Conservation (phyloP, 2,329 filamentous ascomycete species). For the Fusarium decemcellulare region DNA sequence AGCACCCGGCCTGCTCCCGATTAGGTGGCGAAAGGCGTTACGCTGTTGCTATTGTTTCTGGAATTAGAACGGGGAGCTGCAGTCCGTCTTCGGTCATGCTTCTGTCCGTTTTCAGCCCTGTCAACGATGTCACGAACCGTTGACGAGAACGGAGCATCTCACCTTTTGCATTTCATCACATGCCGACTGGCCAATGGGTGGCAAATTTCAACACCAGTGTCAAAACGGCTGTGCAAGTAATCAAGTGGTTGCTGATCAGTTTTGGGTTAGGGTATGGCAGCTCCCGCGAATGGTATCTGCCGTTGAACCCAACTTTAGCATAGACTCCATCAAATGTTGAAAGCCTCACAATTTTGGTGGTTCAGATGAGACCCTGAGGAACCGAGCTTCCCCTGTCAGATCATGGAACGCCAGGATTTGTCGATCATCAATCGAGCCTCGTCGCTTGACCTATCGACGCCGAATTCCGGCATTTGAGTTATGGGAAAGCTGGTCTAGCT, state of each 20-base stretch:
- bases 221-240: constrained; percentile 8
- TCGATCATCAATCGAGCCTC: constrained; percentile 1
- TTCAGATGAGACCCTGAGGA: constrained; percentile 5
- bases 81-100: constrained; percentile 1
- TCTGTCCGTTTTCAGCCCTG: constrained; percentile 32
- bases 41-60: constrained; percentile 7
- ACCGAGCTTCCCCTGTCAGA: neutral
- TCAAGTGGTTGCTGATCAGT: constrained; percentile 9
- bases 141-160: constrained; percentile 6
- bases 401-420: neutral
- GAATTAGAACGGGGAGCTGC: constrained; percentile 16
- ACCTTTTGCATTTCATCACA: constrained; percentile 24
- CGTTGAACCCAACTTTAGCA: constrained; percentile 15
- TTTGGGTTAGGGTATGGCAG: constrained; percentile 11
- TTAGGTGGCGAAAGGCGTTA: constrained; percentile 16
- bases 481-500: constrained; percentile 9
- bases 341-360: constrained; percentile 5
- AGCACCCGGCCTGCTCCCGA: constrained; percentile 13
- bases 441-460: neutral
- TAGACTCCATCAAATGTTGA: constrained; percentile 13
- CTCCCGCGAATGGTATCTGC: constrained; percentile 17
- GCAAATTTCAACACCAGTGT: constrained; percentile 23
- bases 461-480: constrained; percentile 1
- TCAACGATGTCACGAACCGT: constrained; percentile 12
- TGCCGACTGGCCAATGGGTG: constrained; percentile 26